These are phyloP conservation scores for Leccinum arenicola DNA, from an alignment of 768 basidiomycete genomes.

Conservation along the genomic window DNA sequence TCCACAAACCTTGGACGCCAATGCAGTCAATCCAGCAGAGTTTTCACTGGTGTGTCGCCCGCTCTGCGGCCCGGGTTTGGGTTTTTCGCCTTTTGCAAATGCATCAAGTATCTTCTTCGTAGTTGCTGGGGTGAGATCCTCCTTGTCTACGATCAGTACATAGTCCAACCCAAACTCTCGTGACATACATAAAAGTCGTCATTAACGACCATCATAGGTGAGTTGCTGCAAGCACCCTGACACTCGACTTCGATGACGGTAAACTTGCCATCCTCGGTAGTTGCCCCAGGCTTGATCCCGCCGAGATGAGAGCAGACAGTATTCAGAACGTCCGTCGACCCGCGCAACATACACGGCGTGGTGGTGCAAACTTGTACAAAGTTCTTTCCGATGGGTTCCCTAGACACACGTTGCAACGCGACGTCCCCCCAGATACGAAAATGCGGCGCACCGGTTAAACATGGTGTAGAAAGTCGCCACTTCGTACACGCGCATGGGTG, in stretches of 20 bases:
- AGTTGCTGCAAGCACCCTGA: slow-evolving; percentile 97
- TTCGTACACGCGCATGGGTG: slow-evolving; percentile 98
- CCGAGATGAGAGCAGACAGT: slow-evolving; percentile 82
- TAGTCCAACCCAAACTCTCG: background rate
- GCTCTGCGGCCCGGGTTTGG: slow-evolving; percentile 92
- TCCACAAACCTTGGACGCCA: slow-evolving; percentile 63
- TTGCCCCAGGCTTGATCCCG: slow-evolving; percentile 81
- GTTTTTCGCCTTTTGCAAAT: slow-evolving; percentile 79
- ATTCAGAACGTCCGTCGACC: slow-evolving; percentile 86
- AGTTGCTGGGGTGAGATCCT: slow-evolving; percentile 76
- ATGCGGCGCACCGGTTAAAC: slow-evolving; percentile 86
- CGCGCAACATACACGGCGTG: slow-evolving; percentile 95
- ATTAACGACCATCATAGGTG: slow-evolving; percentile 92
- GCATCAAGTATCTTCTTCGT: slow-evolving; percentile 79
- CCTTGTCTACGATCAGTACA: slow-evolving; percentile 41
- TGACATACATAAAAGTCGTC: slow-evolving; percentile 92
- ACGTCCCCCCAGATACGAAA: background rate
- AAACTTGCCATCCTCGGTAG: slow-evolving; percentile 96
- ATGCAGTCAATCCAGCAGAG: slow-evolving; percentile 82
- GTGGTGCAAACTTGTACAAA: slow-evolving; percentile 99
- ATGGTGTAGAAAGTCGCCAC: slow-evolving; percentile 99
- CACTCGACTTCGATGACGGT: slow-evolving; percentile 98
- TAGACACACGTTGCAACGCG: slow-evolving; percentile 27
- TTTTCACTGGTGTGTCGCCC: slow-evolving; percentile 88
- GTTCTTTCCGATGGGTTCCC: slow-evolving; percentile 90